Base-by-base conservation (phyloP, 2,329 filamentous ascomycete species). In the Diaporthe destruens region DNA sequence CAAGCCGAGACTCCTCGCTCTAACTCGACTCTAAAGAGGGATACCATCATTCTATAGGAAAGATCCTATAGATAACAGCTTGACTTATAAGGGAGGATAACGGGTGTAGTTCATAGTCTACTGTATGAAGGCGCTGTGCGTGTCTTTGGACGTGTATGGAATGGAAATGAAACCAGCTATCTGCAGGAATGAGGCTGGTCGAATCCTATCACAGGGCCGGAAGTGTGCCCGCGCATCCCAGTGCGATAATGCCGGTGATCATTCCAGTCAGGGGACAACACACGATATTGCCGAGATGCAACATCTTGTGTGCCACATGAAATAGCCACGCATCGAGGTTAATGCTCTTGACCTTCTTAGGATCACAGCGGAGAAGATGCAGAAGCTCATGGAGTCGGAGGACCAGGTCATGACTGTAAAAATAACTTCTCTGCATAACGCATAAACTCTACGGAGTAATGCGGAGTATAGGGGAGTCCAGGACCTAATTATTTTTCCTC, bases 281-380 rank as follows among this genome's bases (percentile, higher is more conserved):
- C 69, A 82, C 77, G 47, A 83, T 75, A 56, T 83, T 84, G 16
- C 78, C 81, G 51, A 84, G 79, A 71, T 83, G 81, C 55, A 83
- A 63, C 73, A 83, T 81, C 71, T 80, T 81, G 73, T 84, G 83
- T 8, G 81, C 79, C 1, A 84, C 77, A 6, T 79, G 66, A 29
- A 77, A 71, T 18, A 54, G 66, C 3, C 74, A 74, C 5, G 73
- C 68, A 71, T 81, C 77, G 1, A 80, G 75, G 53, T 75, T 25
- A 23, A 65, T 23, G 6, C 47, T 34, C 3, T 18, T 29, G 12
- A 36, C 36, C 20, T 29, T 6, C 2, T 42, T 16, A 6, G 18
- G 20, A 12, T 54, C 55, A 8, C 47, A 5, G 2, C 29, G 51
- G 63, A 78, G 57, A 1, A 71, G 51, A 9, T 25, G 54, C 0